Conservation (phyloP, 139 green algal species). For the Chlamydomonas incerta region DNA sequence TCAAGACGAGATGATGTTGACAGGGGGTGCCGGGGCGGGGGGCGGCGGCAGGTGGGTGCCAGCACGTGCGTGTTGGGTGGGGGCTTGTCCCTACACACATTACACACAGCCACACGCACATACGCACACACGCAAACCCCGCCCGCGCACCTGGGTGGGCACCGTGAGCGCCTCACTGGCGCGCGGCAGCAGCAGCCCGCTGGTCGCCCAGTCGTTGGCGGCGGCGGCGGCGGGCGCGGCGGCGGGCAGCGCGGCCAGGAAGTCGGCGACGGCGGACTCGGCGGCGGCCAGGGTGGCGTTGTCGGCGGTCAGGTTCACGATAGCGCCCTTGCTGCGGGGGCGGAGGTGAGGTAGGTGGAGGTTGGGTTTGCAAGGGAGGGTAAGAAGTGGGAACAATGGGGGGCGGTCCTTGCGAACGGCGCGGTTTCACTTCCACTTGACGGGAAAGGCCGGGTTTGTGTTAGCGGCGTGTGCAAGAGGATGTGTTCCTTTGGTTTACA, state of each 20-base stretch:
- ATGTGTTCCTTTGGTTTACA: too few species aligned
- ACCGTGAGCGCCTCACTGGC: slow-evolving; percentile 94
- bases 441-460: too few species aligned
- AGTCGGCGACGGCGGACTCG: slow-evolving; percentile 66
- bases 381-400: neutral
- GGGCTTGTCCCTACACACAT: too few species aligned
- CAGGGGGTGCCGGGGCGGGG: too few species aligned
- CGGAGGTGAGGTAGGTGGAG: neutral
- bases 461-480: too few species aligned
- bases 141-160: slow-evolving; percentile 86
- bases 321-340: slow-evolving; percentile 64
- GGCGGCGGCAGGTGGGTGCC: too few species aligned
- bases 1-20: too few species aligned
- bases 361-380: neutral
- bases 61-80: too few species aligned
- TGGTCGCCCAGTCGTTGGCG: slow-evolving; percentile 14
- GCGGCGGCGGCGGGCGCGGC: neutral
- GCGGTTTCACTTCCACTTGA: too few species aligned
- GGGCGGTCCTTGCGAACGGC: too few species aligned
- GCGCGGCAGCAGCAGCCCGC: slow-evolving; percentile 49
- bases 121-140: neutral
- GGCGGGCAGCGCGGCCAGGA: slow-evolving; percentile 87
- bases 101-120: too few species aligned
- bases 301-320: slow-evolving; percentile 98
- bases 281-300: slow-evolving; percentile 75